A percentile compares a stretch with the other conserved stretches of the same genome.
phyloP scores from a whole-genome alignment of 2,329 filamentous ascomycete species.

The Fusarium udum region DNA sequence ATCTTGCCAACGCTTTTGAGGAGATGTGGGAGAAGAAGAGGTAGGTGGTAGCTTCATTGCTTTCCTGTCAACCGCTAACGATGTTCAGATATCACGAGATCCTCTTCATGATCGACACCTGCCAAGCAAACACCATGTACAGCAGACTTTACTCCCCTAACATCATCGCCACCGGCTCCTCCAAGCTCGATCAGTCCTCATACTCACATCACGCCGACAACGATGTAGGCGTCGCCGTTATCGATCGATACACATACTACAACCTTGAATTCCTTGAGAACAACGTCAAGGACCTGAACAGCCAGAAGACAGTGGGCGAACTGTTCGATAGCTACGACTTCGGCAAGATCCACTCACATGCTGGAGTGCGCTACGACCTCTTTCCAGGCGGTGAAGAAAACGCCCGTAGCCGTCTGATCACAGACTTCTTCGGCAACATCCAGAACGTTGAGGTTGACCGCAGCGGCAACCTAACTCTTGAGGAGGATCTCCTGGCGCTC shows the following conservation, averaged over 20 bases:
- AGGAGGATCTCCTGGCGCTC: constrained; percentile 81
- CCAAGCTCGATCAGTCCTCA: constrained; percentile 92
- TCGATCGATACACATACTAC: constrained; percentile 98
- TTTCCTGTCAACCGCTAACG: constrained; percentile 1
- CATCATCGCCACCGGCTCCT: constrained; percentile 97
- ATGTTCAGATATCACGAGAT: constrained; percentile 85
- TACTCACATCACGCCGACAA: constrained; percentile 99
- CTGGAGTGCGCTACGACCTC: constrained; percentile 93
- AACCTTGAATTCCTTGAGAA: constrained; percentile 96
- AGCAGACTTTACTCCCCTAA: constrained; percentile 98
- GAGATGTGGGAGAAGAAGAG: constrained; percentile 99
- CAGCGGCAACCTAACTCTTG: constrained; percentile 64
- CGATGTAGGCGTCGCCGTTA: constrained; percentile 96
- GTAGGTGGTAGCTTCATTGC: constrained; percentile 49
- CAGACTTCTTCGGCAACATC: constrained; percentile 98
- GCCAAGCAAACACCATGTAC: constrained; percentile 99
- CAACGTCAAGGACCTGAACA: constrained; percentile 84
- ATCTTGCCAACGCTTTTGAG: constrained; percentile 95
- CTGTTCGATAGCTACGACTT: constrained; percentile 97
- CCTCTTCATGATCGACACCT: constrained; percentile 99
- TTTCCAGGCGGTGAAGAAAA: constrained; percentile 84
- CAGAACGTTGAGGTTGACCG: constrained; percentile 93
- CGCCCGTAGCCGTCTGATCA: constrained; percentile 82
- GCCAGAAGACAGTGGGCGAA: constrained; percentile 90
- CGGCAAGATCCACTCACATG: constrained; percentile 91